Conservation (phyloP, 129 eudicot genomes). For the Erigeron canadensis region DNA sequence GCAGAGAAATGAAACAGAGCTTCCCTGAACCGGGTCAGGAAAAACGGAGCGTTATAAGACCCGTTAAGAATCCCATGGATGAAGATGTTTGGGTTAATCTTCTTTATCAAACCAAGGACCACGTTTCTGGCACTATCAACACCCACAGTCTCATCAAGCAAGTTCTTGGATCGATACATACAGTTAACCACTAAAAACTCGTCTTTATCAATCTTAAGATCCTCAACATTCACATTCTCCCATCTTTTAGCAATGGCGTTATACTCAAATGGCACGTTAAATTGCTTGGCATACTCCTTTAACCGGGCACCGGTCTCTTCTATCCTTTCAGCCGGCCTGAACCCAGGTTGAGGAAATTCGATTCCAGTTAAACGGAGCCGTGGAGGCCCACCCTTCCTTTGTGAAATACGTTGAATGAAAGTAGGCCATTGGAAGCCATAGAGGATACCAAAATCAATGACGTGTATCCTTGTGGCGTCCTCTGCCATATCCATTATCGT, state of each 20-base stretch:
- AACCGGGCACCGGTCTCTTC: slow-evolving; percentile 78
- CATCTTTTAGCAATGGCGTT: slow-evolving; percentile 63
- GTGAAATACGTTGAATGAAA: slow-evolving; percentile 57
- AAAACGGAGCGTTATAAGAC: slow-evolving; percentile 73
- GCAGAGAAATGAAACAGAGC: slow-evolving; percentile 77
- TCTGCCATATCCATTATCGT: slow-evolving; percentile 39
- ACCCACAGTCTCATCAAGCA: slow-evolving; percentile 67
- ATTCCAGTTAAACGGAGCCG: slow-evolving; percentile 73
- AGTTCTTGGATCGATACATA: slow-evolving; percentile 54
- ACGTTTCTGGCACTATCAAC: slow-evolving; percentile 55
- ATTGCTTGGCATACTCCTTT: slow-evolving; percentile 46
- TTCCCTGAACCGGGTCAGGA: slow-evolving; percentile 75
- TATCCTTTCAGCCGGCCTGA: slow-evolving; percentile 65
- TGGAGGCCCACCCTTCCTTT: slow-evolving; percentile 62
- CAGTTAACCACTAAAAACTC: slow-evolving; percentile 67
- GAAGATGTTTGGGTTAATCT: slow-evolving; percentile 57
- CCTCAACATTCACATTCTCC: slow-evolving; percentile 62
- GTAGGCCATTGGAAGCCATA: slow-evolving; percentile 95
- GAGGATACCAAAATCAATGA: slow-evolving; percentile 80
- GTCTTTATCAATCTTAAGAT: slow-evolving; percentile 52
- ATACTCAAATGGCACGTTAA: slow-evolving; percentile 71
- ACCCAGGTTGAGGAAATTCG: slow-evolving; percentile 86
- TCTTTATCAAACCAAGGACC: slow-evolving; percentile 60
- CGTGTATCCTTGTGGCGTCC: slow-evolving; percentile 46
- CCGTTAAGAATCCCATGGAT: slow-evolving; percentile 74